Evolutionary conservation across 306 rosid species (phyloP).

Genomic region (Cotoneaster glaucophyllus): DNA sequence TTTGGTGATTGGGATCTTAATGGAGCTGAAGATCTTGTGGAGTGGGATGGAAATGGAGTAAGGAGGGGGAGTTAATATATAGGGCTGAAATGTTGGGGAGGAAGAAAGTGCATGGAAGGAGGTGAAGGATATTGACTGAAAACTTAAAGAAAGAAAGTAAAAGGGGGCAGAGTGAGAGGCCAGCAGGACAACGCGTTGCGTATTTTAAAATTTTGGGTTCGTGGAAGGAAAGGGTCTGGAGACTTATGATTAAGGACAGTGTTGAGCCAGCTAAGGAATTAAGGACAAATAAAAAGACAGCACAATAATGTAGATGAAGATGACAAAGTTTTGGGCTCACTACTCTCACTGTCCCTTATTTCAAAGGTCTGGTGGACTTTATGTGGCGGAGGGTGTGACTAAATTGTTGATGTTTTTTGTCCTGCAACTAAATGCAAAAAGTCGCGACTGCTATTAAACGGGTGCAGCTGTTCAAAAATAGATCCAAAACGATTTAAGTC

Average conservation of each 20-base stretch:
- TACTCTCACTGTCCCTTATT: not conserved
- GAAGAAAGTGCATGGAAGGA: constrained; percentile 9
- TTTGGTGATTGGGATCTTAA: not conserved
- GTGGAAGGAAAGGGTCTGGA: not conserved
- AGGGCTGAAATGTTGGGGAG: not conserved
- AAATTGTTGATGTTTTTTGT: not conserved
- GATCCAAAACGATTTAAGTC: not conserved
- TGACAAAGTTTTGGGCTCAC: not conserved
- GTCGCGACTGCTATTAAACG: not conserved
- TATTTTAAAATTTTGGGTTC: not conserved
- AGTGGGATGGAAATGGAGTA: not conserved
- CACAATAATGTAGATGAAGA: not conserved
- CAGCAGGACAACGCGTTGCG: constrained; percentile 40
- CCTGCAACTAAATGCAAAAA: not conserved
- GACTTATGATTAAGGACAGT: not conserved
- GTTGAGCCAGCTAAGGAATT: not conserved
- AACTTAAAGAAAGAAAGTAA: not conserved
- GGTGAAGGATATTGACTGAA: not conserved
- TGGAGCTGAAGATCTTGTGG: not conserved
- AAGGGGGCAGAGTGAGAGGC: not conserved
- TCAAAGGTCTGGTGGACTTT: not conserved
- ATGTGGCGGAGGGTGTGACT: constrained; percentile 14
- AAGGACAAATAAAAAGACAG: not conserved
- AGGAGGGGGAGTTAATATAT: constrained; percentile 5
- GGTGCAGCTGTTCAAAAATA: not conserved